Conservation (phyloP, 2,329 filamentous ascomycete genomes). For the Alternaria triticimaculans region DNA sequence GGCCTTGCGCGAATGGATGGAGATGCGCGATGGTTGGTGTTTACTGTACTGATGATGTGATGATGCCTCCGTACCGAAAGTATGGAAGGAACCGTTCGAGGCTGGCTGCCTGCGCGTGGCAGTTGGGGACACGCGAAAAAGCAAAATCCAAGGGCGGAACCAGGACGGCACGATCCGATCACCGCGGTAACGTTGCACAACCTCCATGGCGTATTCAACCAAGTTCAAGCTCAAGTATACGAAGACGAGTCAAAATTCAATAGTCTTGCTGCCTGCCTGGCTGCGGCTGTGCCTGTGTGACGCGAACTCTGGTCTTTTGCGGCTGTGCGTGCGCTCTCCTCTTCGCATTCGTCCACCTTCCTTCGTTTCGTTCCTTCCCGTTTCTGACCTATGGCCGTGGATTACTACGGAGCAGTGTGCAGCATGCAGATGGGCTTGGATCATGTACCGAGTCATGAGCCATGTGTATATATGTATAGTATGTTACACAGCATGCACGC, state of each 20-base stretch:
- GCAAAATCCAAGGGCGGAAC: background rate
- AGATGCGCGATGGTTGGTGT: background rate
- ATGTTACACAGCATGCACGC: constrained; percentile 15
- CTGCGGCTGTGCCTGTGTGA: constrained; percentile 6
- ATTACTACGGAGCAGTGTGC: constrained; percentile 8
- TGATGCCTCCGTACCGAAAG: background rate
- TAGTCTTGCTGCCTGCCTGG: background rate
- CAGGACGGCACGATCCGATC: background rate
- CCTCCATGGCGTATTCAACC: background rate
- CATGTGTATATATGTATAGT: background rate
- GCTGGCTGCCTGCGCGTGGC: background rate
- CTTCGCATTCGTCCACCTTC: background rate
- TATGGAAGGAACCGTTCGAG: background rate
- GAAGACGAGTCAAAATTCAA: background rate
- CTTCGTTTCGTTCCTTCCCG: background rate
- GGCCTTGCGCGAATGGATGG: background rate
- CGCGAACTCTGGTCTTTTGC: constrained; percentile 4
- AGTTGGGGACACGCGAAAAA: background rate
- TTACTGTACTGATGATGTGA: background rate
- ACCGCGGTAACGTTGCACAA: background rate
- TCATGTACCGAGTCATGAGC: constrained; percentile 10
- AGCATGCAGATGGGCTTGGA: background rate
- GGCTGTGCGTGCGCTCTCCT: constrained; percentile 2
- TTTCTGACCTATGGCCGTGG: background rate
- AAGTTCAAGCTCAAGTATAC: background rate